A percentile compares a stretch with the other conserved stretches of the same genome.
Conservation (phyloP, 169 alveolate species). For the Plasmodium coatneyi region DNA sequence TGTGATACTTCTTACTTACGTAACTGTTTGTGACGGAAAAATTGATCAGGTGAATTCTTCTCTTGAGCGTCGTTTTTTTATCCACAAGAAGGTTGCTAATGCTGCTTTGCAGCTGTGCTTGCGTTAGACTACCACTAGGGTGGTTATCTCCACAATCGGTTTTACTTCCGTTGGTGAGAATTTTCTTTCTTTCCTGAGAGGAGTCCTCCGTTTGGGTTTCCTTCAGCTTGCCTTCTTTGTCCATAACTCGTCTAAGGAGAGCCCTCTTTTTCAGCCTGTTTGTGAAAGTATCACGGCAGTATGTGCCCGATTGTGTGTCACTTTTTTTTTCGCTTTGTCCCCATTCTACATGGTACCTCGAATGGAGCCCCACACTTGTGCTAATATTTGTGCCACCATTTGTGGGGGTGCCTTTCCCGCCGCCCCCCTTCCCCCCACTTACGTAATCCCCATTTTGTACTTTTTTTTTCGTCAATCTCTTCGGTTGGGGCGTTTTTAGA, state of each 20-base stretch:
- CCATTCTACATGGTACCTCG: neutral
- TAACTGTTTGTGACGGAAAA: slow-evolving; percentile 30
- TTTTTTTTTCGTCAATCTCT: slow-evolving; percentile 12
- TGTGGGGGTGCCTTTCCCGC: neutral
- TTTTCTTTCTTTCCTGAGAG: neutral
- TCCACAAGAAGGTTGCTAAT: neutral
- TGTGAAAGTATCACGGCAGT: neutral
- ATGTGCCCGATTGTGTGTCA: neutral
- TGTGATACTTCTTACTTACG: slow-evolving; percentile 55
- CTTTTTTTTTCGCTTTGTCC: neutral
- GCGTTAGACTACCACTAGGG: neutral
- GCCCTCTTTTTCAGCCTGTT: neutral
- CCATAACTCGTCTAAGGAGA: neutral
- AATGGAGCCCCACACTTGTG: neutral
- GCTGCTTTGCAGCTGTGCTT: neutral
- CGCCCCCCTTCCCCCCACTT: neutral
- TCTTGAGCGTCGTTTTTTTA: neutral
- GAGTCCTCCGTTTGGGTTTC: neutral
- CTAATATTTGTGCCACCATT: neutral
- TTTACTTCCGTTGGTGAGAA: neutral
- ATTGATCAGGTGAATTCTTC: neutral
- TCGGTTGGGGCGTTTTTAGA: slow-evolving; percentile 26
- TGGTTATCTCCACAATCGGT: neutral
- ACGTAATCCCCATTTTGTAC: neutral
- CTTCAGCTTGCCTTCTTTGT: neutral